Evolutionary conservation across 2,329 filamentous ascomycete species (phyloP), one percentile per base, ranked within the genome.

Genomic region (Verticillium dahliae): DNA sequence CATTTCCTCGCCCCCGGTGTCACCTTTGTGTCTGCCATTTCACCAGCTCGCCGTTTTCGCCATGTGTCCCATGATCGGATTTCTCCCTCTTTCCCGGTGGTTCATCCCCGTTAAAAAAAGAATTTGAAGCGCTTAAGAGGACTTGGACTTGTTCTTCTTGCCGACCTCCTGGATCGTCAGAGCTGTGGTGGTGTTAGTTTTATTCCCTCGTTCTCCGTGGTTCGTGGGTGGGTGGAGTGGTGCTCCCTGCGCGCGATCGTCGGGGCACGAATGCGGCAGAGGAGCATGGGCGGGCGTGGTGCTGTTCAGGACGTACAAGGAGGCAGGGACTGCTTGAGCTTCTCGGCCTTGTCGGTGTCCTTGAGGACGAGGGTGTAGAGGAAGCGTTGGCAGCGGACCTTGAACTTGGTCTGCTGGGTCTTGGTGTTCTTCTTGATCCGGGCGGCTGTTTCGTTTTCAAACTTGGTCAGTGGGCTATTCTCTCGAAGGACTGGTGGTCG

Each of bases 321-420:
- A 75, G 95, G 96, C 69, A 99, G 86, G 79, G 88, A 92, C 88
- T 98, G 94, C 92, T 97, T 98, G 72, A 99, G 89, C 91, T 99
- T 99, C 85, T 98, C 95, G 81, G 94, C 96, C 91, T 98, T 98
- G 79, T 97, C 95, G 76, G 88, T 87, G 84, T 99, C 95, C 89
- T 97, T 97, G 75, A 99, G 89, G 78, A 96, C 91, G 73, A 99
- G 89, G 72, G 95, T 97, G 90, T 99, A 99, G 72, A 99, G 86
- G 86, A 95, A 89, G 76, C 89, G 88, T 79, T 91, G 86, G 90
- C 95, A 98, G 81, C 95, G 92, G 87, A 99, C 94, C 92, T 99
- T 99, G 92, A 99, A 98, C 90, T 99, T 99, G 89, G 95, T 93
- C 86, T 94, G 89, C 79, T 89, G 86, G 76, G 84, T 83, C 83